Percentiles rank a stretch among this genome's conserved stretches.
Conservation (phyloP, 1,284 basidiomycete genomes). For the Spongiforma sp. region DNA sequence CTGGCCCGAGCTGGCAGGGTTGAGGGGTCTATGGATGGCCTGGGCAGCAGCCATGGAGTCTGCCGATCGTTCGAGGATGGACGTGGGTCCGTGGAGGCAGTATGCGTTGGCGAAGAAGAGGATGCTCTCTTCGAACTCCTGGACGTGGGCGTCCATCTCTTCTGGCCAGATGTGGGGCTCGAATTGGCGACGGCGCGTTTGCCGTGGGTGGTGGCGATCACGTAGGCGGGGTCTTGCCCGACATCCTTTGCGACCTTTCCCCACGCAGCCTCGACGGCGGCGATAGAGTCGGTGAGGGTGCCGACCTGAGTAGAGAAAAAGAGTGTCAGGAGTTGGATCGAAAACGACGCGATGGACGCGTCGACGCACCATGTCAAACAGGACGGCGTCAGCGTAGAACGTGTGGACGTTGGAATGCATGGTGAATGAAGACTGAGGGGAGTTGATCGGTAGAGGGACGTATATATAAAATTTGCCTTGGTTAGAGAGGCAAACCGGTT, state of each 20-base stretch:
- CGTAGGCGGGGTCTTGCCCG: conserved; percentile 65
- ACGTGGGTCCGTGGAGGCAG: conserved; percentile 48
- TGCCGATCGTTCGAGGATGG: too few relatives aligned
- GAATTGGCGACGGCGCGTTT: conserved; percentile 71
- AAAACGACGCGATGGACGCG: not conserved
- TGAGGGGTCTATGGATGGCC: too few relatives aligned
- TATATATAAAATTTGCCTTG: conserved; percentile 19
- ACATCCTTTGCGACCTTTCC: conserved; percentile 74
- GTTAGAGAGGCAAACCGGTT: not conserved
- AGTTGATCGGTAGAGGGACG: not conserved
- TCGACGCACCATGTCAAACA: conserved; percentile 73
- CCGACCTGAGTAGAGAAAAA: conserved; percentile 53
- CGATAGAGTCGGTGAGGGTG: conserved; percentile 76
- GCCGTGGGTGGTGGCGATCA: conserved; percentile 78
- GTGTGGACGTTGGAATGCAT: conserved; percentile 35
- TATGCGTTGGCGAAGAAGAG: conserved; percentile 77
- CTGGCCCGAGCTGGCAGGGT: conserved; percentile 42
- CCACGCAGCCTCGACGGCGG: conserved; percentile 83
- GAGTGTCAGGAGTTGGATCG: conserved; percentile 25
- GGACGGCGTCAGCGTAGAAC: conserved; percentile 64
- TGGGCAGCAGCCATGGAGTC: too few relatives aligned
- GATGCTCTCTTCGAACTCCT: conserved; percentile 72
- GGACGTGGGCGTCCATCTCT: conserved; percentile 73
- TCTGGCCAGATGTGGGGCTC: conserved; percentile 61
- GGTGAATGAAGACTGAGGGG: conserved; percentile 1